These are phyloP conservation scores for Pleurotus tuber-regium DNA, from an alignment of 768 basidiomycete species.

Conservation along the genomic window DNA sequence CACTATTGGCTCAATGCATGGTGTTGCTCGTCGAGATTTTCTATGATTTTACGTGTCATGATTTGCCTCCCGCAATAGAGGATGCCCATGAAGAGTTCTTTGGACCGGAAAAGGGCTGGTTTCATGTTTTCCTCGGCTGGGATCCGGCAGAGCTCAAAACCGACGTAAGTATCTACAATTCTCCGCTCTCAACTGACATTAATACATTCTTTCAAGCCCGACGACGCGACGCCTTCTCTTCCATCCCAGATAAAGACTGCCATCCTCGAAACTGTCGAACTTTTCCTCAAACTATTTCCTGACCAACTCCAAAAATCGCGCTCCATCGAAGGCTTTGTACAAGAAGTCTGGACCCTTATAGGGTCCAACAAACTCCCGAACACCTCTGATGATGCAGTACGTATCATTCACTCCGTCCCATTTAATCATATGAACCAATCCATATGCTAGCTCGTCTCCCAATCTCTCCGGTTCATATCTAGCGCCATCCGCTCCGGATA, in stretches of 20 bases:
- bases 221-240: slow-evolving; percentile 81
- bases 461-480: slow-evolving; percentile 87
- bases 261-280: slow-evolving; percentile 89
- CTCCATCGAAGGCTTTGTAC: slow-evolving; percentile 73
- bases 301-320: slow-evolving; percentile 67
- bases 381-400: slow-evolving; percentile 71
- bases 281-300: slow-evolving; percentile 81
- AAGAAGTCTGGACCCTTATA: slow-evolving; percentile 87
- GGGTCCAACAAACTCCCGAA: slow-evolving; percentile 68
- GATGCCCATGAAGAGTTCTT: slow-evolving; percentile 86
- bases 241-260: slow-evolving; percentile 87
- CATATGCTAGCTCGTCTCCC: slow-evolving; percentile 84
- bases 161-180: slow-evolving; percentile 52
- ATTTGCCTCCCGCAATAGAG: slow-evolving; percentile 92
- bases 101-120: slow-evolving; percentile 61
- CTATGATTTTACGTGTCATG: slow-evolving; percentile 93
- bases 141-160: slow-evolving; percentile 63
- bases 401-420: slow-evolving; percentile 16
- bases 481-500: slow-evolving; percentile 88
- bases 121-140: slow-evolving; percentile 82
- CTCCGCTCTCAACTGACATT: slow-evolving; percentile 8
- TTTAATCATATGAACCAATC: too few species aligned
- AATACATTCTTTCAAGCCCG: slow-evolving; percentile 44
- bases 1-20: slow-evolving; percentile 68
- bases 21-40: slow-evolving; percentile 82